Conservation (phyloP, 225 moss, liverwort and hornwort genomes). For the Marchantia paleacea region DNA sequence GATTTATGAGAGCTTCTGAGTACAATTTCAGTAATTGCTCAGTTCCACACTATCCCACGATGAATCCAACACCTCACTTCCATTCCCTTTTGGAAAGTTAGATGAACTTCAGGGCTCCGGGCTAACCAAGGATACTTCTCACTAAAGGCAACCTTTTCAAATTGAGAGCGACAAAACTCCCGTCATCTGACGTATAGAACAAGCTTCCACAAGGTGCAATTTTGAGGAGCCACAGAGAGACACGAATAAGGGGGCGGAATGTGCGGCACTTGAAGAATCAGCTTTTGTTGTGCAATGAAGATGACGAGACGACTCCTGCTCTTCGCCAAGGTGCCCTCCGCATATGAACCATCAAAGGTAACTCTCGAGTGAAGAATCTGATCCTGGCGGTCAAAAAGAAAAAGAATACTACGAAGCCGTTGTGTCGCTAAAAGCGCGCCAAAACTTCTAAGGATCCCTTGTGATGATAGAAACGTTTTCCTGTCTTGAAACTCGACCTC, state of each 20-base stretch:
- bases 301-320: not conserved
- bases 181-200: not conserved
- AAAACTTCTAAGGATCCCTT: not conserved
- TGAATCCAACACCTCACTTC: constrained; percentile 3
- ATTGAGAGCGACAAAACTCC: not conserved
- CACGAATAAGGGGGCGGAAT: not conserved
- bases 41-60: not conserved
- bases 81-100: not conserved
- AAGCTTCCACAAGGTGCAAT: not conserved
- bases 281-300: not conserved
- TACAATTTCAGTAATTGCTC: not conserved
- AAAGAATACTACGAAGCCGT: no score
- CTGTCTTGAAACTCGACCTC: not conserved
- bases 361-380: not conserved
- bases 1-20: not conserved
- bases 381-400: no score
- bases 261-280: not conserved
- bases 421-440: not conserved
- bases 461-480: not conserved
- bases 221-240: constrained; percentile 1
- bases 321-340: not conserved
- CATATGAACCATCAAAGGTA: not conserved
- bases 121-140: not conserved
- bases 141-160: not conserved
- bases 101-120: not conserved